These are phyloP conservation scores for Alternaria brassicae DNA, from an alignment of 2,329 filamentous ascomycete species.

Conservation along the genomic window DNA sequence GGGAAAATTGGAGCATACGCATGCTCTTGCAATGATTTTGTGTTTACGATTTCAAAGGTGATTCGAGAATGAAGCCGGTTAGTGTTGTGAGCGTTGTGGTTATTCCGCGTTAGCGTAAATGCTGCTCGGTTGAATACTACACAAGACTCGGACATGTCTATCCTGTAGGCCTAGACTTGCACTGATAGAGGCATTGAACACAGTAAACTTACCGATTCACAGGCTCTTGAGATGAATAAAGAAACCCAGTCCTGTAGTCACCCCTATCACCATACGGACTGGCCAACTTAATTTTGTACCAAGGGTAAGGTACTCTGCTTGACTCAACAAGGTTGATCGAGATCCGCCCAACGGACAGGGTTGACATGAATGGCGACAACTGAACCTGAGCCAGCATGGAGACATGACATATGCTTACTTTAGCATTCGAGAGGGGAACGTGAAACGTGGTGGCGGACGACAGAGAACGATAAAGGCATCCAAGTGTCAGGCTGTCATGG, in stretches of 20 bases:
- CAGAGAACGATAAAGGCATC: not conserved
- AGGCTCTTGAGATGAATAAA: not conserved
- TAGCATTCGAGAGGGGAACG: no score
- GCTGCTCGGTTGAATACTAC: no score
- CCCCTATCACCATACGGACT: not conserved
- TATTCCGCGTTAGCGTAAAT: not conserved
- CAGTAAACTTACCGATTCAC: not conserved
- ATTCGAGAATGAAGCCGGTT: not conserved
- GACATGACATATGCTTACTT: not conserved
- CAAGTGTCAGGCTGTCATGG: not conserved
- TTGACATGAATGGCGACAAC: not conserved
- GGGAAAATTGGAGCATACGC: not conserved
- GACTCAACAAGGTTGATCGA: conserved; percentile 3
- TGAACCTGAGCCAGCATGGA: not conserved
- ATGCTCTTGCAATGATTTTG: not conserved
- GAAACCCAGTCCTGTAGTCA: not conserved
- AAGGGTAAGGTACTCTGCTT: not conserved
- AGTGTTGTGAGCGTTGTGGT: not conserved
- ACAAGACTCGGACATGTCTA: not conserved
- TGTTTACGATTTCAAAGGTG: not conserved
- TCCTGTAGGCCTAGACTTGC: not conserved
- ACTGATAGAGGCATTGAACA: not conserved
- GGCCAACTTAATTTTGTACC: not conserved
- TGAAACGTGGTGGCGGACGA: conserved; percentile 9
- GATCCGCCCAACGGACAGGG: not conserved